Base-by-base conservation (phyloP, 2,329 filamentous ascomycete species). In the Diaporthe humulicola region DNA sequence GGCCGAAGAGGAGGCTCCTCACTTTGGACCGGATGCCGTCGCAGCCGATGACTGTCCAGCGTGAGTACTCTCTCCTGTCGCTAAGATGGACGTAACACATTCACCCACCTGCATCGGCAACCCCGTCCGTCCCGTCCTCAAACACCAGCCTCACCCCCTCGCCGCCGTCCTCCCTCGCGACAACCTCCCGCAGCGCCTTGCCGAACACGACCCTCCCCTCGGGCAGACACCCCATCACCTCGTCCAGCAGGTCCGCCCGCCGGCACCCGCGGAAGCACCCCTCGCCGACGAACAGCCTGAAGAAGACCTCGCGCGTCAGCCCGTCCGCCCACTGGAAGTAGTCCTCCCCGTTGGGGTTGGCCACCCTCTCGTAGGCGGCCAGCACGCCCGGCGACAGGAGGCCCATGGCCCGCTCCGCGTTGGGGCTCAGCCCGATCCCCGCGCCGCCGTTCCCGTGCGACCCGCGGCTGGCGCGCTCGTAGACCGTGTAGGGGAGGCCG, bases 11-110 rank as follows among this genome's bases (percentile, higher is more conserved):
- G 19, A 89, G 80, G 40, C 87, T 80, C 10, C 92, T 85, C 3
- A 89, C 85, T 4, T 85, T 83, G 0, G 89, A 91, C 79, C 90
- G 90, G 78, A 93, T 91, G 0, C 92, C 92, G 81, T 93, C 92
- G 79, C 90, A 92, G 7, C 90, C 91, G 73, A 93, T 84, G 0
- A 91, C 88, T 81, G 76, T 60, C n/a, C 48, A 5, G 73, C 76
- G 10, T 50, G 48, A 33, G 60, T 64, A n/a, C n/a, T n/a, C n/a
- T n/a, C n/a, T n/a, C n/a, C n/a, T n/a, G n/a, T n/a, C n/a, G n/a
- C n/a, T n/a, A n/a, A n/a, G n/a, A n/a, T n/a, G n/a, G n/a, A n/a
- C n/a, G n/a, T n/a, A n/a, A n/a, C n/a, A n/a, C n/a, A n/a, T n/a
- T 48, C 9, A 61, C 78, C 75, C 74, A 82, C 82, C 83, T 6